phyloP scores from a whole-genome alignment of 2,329 filamentous ascomycete genomes.

The Leptographium radiaticola region DNA sequence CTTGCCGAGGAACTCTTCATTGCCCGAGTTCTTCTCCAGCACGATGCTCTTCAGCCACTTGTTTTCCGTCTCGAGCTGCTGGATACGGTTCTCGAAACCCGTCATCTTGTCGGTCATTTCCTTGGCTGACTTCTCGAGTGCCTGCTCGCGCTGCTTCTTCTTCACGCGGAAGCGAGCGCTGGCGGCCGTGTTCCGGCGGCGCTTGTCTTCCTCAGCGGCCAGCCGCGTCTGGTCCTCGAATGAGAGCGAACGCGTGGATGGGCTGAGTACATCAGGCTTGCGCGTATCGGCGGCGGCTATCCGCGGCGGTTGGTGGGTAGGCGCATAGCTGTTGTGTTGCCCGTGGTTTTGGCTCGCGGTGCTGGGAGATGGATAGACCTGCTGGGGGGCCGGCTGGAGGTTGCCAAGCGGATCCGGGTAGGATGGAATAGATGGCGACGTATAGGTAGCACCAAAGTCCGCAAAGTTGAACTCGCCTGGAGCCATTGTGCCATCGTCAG shows the following conservation, averaged over 20 bases:
- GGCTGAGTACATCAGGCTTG: slow-evolving; percentile 28
- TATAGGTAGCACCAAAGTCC: slow-evolving; percentile 39
- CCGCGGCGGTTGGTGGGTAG: slow-evolving; percentile 16
- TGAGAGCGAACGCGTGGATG: slow-evolving; percentile 31
- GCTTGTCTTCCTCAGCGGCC: slow-evolving; percentile 80
- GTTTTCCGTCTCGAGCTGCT: slow-evolving; percentile 71
- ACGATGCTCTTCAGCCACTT: slow-evolving; percentile 71
- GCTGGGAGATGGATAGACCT: slow-evolving; percentile 24
- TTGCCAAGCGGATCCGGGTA: slow-evolving; percentile 28
- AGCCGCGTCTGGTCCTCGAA: slow-evolving; percentile 60
- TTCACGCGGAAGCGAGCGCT: slow-evolving; percentile 84
- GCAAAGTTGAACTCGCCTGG: slow-evolving; percentile 45
- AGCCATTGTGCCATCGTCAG: slow-evolving; percentile 34
- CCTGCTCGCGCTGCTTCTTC: slow-evolving; percentile 91
- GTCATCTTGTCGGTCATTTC: slow-evolving; percentile 73
- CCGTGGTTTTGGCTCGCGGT: slow-evolving; percentile 19
- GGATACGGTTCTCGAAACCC: slow-evolving; percentile 57
- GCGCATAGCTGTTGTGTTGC: slow-evolving; percentile 15
- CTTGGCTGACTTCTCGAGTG: slow-evolving; percentile 67
- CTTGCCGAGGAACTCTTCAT: slow-evolving; percentile 34
- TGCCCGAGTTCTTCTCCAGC: slow-evolving; percentile 65
- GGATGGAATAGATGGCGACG: slow-evolving; percentile 33
- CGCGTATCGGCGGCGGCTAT: slow-evolving; percentile 26
- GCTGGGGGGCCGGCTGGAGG: slow-evolving; percentile 33
- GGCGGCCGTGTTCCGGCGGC: slow-evolving; percentile 76